Percentiles rank a stretch among this genome's conserved stretches.
These are phyloP conservation scores for Carex parvula DNA, from an alignment of 176 grass and related monocot species.

Conservation along the genomic window DNA sequence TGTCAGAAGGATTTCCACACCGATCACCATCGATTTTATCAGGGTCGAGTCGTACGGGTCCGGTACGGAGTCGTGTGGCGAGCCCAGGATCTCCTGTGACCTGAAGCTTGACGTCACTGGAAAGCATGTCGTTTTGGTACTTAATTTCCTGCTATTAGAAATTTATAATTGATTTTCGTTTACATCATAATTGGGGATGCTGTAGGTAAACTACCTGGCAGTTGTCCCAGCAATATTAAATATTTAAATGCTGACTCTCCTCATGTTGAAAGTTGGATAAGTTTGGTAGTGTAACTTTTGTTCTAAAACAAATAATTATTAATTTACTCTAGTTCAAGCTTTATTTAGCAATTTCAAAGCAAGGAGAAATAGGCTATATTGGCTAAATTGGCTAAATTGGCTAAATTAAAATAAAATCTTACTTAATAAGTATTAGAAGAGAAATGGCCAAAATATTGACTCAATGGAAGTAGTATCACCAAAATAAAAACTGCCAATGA, in stretches of 20 bases:
- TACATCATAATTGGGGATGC: not conserved
- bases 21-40: conserved; percentile 61
- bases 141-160: not conserved
- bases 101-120: conserved; percentile 73
- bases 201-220: not conserved
- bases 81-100: conserved; percentile 58
- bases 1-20: conserved; percentile 53
- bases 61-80: conserved; percentile 63
- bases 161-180: not conserved
- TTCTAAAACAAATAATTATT: not conserved
- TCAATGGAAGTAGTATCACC: not conserved
- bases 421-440: not conserved
- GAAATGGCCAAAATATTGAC: not conserved
- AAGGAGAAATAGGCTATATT: not conserved
- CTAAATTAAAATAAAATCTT: not conserved
- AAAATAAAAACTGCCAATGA: not conserved
- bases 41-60: conserved; percentile 86
- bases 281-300: not conserved
- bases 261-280: conserved; percentile 7
- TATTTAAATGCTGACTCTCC: not conserved
- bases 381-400: too few relatives aligned
- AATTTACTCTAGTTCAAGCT: not conserved
- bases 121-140: conserved; percentile 81
- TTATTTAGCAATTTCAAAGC: not conserved
- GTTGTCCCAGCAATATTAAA: not conserved